Evolutionary conservation across 1,139 yeast species (phyloP).

Genomic region (Arxiozyma slooffiae): DNA sequence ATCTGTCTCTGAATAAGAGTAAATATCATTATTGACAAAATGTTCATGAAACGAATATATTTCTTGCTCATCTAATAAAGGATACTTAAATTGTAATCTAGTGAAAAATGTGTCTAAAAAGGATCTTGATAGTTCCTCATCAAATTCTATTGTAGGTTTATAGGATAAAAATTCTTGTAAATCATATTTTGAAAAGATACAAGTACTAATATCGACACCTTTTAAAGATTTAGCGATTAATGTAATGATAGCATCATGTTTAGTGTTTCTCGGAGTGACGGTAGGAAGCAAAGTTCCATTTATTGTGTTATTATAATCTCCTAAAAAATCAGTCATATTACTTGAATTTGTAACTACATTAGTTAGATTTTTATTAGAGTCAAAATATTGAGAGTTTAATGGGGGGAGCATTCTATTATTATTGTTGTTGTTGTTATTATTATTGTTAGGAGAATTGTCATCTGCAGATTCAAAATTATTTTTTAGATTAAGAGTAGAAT

Average conservation of each 20-base stretch:
- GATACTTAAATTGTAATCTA: constrained; percentile 43
- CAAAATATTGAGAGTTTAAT: background rate
- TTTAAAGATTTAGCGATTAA: constrained; percentile 24
- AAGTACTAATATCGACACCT: constrained; percentile 31
- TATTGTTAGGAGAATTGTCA: background rate
- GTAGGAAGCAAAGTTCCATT: background rate
- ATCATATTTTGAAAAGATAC: constrained; percentile 36
- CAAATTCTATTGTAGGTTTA: constrained; percentile 41
- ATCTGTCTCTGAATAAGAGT: constrained; percentile 29
- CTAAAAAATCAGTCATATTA: background rate
- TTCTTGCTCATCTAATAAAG: constrained; percentile 40
- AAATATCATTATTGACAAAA: constrained; percentile 32
- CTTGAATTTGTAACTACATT: background rate
- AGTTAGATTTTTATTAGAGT: background rate
- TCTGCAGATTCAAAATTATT: background rate
- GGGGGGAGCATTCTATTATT: constrained; percentile 3
- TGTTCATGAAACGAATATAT: constrained; percentile 38
- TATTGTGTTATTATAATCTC: background rate
- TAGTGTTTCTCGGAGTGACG: background rate
- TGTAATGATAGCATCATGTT: background rate
- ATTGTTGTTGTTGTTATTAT: background rate
- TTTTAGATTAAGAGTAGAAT: background rate
- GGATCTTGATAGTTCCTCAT: constrained; percentile 37
- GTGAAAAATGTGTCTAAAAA: constrained; percentile 42
- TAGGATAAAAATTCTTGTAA: constrained; percentile 35